Conservation (phyloP, 306 rosid species). For the Castanea crenata region DNA sequence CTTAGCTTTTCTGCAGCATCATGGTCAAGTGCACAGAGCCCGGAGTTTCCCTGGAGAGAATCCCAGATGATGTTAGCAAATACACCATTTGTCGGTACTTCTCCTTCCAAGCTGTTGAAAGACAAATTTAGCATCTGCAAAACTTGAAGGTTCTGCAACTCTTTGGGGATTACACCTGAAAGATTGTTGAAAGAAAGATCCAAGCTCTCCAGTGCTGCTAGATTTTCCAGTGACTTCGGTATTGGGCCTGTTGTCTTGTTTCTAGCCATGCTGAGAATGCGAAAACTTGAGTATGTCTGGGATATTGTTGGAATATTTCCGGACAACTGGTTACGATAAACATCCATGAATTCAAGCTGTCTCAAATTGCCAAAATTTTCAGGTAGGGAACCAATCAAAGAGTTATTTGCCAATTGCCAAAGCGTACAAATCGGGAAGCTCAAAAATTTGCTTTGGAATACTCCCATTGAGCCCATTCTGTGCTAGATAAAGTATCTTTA, state of each 20-base stretch:
- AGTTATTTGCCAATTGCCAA: conserved; percentile 21
- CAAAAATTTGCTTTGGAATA: conserved; percentile 35
- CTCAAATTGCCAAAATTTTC: conserved; percentile 16
- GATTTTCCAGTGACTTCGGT: conserved; percentile 27
- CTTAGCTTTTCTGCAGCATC: conserved; percentile 25
- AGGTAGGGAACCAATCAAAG: conserved; percentile 34
- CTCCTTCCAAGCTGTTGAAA: conserved; percentile 42
- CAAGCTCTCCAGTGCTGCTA: conserved; percentile 28
- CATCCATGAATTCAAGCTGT: conserved; percentile 16
- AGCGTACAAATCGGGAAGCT: conserved; percentile 13
- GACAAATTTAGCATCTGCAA: conserved; percentile 33
- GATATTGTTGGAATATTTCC: conserved; percentile 27
- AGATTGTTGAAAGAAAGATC: conserved; percentile 43
- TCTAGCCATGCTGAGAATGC: conserved; percentile 16
- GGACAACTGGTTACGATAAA: conserved; percentile 30
- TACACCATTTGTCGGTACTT: conserved; percentile 32
- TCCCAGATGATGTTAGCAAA: conserved; percentile 29
- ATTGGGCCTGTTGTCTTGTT: conserved; percentile 37
- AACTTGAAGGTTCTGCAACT: conserved; percentile 26
- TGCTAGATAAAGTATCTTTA: background rate
- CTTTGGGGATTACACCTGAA: conserved; percentile 30
- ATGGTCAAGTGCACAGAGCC: conserved; percentile 29
- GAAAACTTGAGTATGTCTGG: conserved; percentile 1
- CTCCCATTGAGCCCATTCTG: conserved; percentile 33
- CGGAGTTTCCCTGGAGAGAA: conserved; percentile 31